phyloP scores from a whole-genome alignment of 352 stramenopile genomes.

The Pythium brachiatum region DNA sequence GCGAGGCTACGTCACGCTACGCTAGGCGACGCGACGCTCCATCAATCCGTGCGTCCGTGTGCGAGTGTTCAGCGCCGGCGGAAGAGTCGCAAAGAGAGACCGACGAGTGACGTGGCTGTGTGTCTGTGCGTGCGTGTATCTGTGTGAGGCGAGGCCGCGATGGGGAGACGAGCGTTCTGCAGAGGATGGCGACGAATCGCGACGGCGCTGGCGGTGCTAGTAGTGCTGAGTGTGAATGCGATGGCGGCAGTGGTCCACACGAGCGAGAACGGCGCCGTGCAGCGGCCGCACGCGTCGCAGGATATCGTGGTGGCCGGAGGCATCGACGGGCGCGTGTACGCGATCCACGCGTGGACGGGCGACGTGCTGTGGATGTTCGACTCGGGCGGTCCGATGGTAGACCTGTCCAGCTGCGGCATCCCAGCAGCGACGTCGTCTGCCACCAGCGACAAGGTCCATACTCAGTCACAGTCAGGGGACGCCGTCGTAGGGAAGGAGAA shows the following conservation, averaged over 20 bases:
- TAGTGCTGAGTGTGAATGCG: not conserved
- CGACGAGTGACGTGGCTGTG: too few relatives aligned
- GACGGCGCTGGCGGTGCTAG: not conserved
- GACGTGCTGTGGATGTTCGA: conserved; percentile 81
- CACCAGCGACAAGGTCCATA: conserved; percentile 4
- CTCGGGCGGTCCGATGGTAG: conserved; percentile 79
- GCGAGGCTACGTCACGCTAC: too few relatives aligned
- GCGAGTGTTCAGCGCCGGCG: too few relatives aligned
- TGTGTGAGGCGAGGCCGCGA: not conserved
- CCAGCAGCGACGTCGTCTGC: not conserved
- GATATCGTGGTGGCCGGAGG: conserved; percentile 72
- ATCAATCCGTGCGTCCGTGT: not conserved
- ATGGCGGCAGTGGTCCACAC: conserved; percentile 1
- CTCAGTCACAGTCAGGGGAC: not conserved
- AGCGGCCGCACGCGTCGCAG: conserved; percentile 1
- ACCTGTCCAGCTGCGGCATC: conserved; percentile 47
- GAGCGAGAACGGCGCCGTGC: not conserved
- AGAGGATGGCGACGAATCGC: not conserved
- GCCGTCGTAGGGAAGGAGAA: not conserved
- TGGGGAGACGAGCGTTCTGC: not conserved
- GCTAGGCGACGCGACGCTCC: too few relatives aligned
- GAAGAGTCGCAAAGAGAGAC: too few relatives aligned
- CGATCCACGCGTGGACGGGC: conserved; percentile 76
- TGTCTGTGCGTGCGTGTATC: not conserved
- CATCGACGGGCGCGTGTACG: conserved; percentile 72